Evolutionary conservation across 768 basidiomycete species (phyloP).

Genomic region (Melanogaster broomeanus): DNA sequence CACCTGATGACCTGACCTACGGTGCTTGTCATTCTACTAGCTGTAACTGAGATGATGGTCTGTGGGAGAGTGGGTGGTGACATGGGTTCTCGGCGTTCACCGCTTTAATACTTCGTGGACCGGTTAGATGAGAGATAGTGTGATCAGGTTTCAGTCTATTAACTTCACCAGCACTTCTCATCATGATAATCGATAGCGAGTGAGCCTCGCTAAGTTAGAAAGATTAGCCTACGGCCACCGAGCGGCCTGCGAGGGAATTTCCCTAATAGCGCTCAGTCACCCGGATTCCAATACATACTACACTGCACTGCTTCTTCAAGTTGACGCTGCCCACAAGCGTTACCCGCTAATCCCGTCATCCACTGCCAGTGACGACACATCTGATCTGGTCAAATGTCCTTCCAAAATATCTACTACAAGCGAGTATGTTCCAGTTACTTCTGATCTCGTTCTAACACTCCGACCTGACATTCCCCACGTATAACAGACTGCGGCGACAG

Average conservation of each 20-base stretch:
- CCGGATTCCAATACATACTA: too few species aligned
- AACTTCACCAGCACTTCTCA: too few species aligned
- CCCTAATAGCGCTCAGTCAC: too few species aligned
- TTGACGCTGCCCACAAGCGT: too few species aligned
- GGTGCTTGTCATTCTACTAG: conserved; percentile 64
- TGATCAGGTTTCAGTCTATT: conserved; percentile 1
- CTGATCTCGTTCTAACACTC: neutral
- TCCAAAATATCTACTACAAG: conserved; percentile 87
- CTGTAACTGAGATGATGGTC: conserved; percentile 9
- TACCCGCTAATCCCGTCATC: neutral
- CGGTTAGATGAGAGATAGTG: neutral
- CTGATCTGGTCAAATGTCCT: conserved; percentile 49
- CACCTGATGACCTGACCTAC: conserved; percentile 77
- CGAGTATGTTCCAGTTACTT: conserved; percentile 54
- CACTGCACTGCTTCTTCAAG: too few species aligned
- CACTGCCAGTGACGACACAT: neutral
- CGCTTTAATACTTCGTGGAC: neutral
- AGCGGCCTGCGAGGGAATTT: neutral
- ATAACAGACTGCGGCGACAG: conserved; percentile 70
- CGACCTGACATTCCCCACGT: neutral
- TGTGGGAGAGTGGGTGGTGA: conserved; percentile 20
- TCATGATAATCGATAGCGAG: too few species aligned
- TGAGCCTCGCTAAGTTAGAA: neutral
- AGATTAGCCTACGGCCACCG: neutral
- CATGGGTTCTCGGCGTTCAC: conserved; percentile 2